Percentiles rank a stretch among this genome's conserved stretches.
Evolutionary conservation across 2,329 filamentous ascomycete genomes (phyloP).

Genomic region (Hypoxylon sp.): DNA sequence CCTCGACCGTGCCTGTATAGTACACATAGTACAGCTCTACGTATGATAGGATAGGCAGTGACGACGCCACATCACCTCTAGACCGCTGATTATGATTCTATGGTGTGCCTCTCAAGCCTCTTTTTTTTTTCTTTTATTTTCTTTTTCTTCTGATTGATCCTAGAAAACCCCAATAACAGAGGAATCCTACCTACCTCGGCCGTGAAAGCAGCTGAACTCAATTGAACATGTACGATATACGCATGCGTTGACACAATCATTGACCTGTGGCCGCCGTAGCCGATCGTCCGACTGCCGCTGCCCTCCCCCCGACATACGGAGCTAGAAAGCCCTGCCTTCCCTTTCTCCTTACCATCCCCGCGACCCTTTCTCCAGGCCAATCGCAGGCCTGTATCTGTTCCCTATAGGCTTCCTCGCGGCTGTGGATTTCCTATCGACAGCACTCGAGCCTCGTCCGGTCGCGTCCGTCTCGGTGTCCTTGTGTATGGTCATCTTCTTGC

Average conservation of each 20-base stretch:
- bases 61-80: conserved; percentile 3
- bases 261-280: conserved; percentile 5
- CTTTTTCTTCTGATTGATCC: no score
- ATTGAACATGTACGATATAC: conserved; percentile 9
- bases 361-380: conserved; percentile 21
- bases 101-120: neutral
- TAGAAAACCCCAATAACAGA: no score
- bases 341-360: conserved; percentile 17
- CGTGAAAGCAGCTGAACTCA: neutral
- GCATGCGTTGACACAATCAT: conserved; percentile 8
- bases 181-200: conserved; percentile 5
- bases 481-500: conserved; percentile 29
- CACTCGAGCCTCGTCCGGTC: conserved; percentile 22
- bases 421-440: conserved; percentile 8
- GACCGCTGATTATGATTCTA: neutral
- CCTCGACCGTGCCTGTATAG: no score
- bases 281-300: conserved; percentile 22
- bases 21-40: no score
- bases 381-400: conserved; percentile 18
- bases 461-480: conserved; percentile 4
- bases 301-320: neutral
- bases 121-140: no score
- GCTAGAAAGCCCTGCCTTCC: conserved; percentile 12
- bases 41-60: no score
- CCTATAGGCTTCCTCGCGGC: conserved; percentile 7